phyloP scores from a whole-genome alignment of 2,329 filamentous ascomycete genomes.

The Fusarium sp. region DNA sequence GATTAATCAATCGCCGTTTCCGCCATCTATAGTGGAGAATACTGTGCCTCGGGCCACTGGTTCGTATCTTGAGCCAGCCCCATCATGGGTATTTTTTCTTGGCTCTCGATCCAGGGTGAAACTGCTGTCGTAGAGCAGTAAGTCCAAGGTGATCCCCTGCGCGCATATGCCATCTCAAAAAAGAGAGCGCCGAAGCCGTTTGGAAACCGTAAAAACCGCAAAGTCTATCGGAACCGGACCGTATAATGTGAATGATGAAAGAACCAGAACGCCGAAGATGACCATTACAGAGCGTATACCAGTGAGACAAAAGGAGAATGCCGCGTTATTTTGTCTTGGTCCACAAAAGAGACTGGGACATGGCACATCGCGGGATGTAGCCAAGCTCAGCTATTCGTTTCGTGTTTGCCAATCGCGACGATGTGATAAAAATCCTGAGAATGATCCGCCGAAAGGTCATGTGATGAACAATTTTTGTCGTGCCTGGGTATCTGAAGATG shows the following conservation, averaged over 20 bases:
- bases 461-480: constrained; percentile 51
- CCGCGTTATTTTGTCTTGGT: constrained; percentile 12
- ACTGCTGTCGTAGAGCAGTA: background rate
- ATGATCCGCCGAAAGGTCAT: constrained; percentile 46
- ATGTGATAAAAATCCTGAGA: constrained; percentile 40
- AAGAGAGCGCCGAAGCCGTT: constrained; percentile 14
- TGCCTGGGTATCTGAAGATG: constrained; percentile 56
- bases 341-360: background rate
- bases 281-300: constrained; percentile 52
- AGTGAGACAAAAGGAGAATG: constrained; percentile 34
- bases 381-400: background rate
- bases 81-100: background rate
- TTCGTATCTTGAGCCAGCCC: background rate
- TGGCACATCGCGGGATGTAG: background rate
- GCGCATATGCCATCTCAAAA: constrained; percentile 3
- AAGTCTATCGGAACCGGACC: constrained; percentile 44
- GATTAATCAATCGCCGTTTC: constrained; percentile 4
- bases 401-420: constrained; percentile 30
- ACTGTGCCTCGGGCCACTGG: constrained; percentile 12
- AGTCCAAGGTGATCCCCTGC: background rate
- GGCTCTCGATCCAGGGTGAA: background rate
- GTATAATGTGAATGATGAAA: constrained; percentile 40
- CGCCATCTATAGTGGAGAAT: constrained; percentile 24
- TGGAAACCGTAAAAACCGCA: constrained; percentile 37
- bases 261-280: constrained; percentile 47